phyloP scores from a whole-genome alignment of 148 eudicot genomes.

The Beta vulgaris region DNA sequence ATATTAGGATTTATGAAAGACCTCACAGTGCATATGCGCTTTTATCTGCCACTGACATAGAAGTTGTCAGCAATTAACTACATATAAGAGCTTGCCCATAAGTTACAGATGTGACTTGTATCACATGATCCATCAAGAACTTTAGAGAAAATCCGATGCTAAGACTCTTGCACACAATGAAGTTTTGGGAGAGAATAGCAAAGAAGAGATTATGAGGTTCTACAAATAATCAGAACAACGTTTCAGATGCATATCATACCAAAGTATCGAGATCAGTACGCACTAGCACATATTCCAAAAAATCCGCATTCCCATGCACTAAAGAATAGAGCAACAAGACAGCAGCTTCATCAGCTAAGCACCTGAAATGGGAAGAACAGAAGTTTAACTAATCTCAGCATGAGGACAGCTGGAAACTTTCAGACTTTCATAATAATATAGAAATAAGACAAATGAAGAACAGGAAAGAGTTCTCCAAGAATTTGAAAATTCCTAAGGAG shows the following conservation, averaged over 20 bases:
- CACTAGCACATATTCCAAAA: constrained; percentile 94
- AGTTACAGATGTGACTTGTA: neutral
- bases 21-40: neutral
- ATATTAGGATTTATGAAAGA: neutral
- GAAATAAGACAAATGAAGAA: neutral
- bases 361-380: constrained; percentile 39
- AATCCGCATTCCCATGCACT: constrained; percentile 85
- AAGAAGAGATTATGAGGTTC: neutral
- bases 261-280: constrained; percentile 94
- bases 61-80: neutral
- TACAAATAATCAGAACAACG: neutral
- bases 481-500: neutral
- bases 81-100: neutral
- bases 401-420: neutral
- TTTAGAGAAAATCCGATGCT: neutral
- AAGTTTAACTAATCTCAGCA: neutral
- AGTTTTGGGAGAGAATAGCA: neutral
- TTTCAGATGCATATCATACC: constrained; percentile 48
- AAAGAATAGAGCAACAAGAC: constrained; percentile 75
- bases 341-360: constrained; percentile 73
- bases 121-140: constrained; percentile 11
- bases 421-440: neutral
- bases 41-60: neutral
- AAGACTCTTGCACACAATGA: neutral
- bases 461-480: neutral